Evolutionary conservation across 2,329 filamentous ascomycete genomes (phyloP), one percentile per base, ranked within the genome.

Genomic region (Exophiala sp.): DNA sequence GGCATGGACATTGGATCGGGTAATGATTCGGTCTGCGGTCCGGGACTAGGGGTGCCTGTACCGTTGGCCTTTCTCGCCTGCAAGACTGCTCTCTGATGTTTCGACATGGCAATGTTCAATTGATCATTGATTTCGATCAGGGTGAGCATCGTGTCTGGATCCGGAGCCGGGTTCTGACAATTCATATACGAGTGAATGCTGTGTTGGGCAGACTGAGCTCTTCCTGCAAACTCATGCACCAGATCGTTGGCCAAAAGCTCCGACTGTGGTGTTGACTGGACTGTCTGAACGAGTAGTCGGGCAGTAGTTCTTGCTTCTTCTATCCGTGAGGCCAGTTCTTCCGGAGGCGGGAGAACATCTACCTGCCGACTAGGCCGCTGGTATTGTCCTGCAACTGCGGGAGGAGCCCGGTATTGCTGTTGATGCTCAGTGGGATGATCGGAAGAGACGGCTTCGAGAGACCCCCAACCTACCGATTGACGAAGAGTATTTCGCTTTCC

Each of bases 91-190:
- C 89, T 82, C 67, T 95, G 88, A 66, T 96, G 88, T 64, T 88
- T 83, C 57, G 82, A 93, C 34, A 91, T 75, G 0, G 90, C 84
- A 38, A 86, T 80, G 53, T 88, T 86, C 23, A 98, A 75, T 64
- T 91, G 86, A 68, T 97, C 93, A 65, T 95, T 95, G 11, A 88
- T 93, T 67, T 96, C 89, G 63, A 98, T 95, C 55, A 98, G 73
- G 11, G 82, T 90, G 64, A 93, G 82, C 79, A 97, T 88, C 1
- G 91, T 97, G 59, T 95, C 85, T 62, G 95, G 91, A 66, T 97
- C 93, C 0, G 91, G 90, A 1, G 80, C 66, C 0, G 91, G 90
- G 64, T 88, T 79, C 49, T 85, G 82, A 40, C 83, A 80, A 35
- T 82, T 76, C 74, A 97, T 95, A 70, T 94, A 97, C 24, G 76